These are phyloP conservation scores for Phoma sp. DNA, from an alignment of 2,329 filamentous ascomycete species.

Conservation along the genomic window DNA sequence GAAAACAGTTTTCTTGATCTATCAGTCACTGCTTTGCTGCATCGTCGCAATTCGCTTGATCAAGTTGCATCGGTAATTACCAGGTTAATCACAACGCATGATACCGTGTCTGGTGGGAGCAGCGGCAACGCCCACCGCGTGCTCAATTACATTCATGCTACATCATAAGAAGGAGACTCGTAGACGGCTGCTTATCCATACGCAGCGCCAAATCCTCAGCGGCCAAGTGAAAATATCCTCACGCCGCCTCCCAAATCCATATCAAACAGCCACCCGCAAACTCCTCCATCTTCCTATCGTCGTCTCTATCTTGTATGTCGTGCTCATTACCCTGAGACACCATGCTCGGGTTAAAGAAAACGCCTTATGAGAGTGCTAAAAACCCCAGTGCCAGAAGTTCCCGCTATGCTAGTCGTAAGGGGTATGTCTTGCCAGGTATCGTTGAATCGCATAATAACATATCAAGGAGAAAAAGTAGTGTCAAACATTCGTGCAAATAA, in stretches of 20 bases:
- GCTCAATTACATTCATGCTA: slow-evolving; percentile 36
- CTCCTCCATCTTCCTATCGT: slow-evolving; percentile 7
- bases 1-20: not conserved
- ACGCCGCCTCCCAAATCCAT: slow-evolving; percentile 28
- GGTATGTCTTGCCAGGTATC: slow-evolving; percentile 48
- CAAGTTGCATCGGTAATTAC: not conserved
- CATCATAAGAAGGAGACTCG: slow-evolving; percentile 27
- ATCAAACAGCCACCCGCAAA: slow-evolving; percentile 17
- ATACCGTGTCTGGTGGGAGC: too few species aligned
- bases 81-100: not conserved
- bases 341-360: slow-evolving; percentile 11
- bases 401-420: slow-evolving; percentile 49
- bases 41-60: not conserved
- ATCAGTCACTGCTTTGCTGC: not conserved
- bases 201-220: slow-evolving; percentile 24
- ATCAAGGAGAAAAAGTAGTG: slow-evolving; percentile 30
- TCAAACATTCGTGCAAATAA: slow-evolving; percentile 28
- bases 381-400: slow-evolving; percentile 33
- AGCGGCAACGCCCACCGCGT: not conserved
- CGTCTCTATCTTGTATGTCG: slow-evolving; percentile 10
- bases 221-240: slow-evolving; percentile 34
- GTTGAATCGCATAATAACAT: slow-evolving; percentile 39
- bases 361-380: slow-evolving; percentile 22
- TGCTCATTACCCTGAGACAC: slow-evolving; percentile 11
- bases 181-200: slow-evolving; percentile 24